These are phyloP conservation scores for Aureobasidium subglaciale DNA, from an alignment of 2,329 filamentous ascomycete genomes.

Conservation along the genomic window DNA sequence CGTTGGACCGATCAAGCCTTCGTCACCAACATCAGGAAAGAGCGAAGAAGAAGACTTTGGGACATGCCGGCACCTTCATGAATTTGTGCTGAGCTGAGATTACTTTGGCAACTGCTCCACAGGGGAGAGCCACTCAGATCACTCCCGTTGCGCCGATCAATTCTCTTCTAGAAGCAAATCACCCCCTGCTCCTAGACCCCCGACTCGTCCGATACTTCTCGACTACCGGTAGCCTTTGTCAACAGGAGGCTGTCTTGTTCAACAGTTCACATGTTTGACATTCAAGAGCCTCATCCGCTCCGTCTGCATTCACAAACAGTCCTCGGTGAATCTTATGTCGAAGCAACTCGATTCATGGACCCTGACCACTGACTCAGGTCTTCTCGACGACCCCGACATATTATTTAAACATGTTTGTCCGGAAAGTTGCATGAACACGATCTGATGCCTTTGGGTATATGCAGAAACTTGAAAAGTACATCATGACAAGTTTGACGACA, in stretches of 20 bases:
- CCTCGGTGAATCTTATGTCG: neutral
- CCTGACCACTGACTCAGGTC: neutral
- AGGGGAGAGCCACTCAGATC: neutral
- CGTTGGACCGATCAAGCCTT: neutral
- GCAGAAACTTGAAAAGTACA: neutral
- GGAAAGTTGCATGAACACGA: neutral
- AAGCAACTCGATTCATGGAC: neutral
- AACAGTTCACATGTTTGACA: neutral
- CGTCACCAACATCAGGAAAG: neutral
- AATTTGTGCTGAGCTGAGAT: slow-evolving; percentile 5
- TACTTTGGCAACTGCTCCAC: slow-evolving; percentile 8
- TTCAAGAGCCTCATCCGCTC: neutral
- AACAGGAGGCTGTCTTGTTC: slow-evolving; percentile 2
- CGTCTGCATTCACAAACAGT: too few species aligned
- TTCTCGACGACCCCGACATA: neutral
- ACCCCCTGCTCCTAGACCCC: neutral
- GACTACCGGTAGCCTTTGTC: too few species aligned
- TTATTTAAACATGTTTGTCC: neutral
- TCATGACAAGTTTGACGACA: too few species aligned
- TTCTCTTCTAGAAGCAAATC: neutral
- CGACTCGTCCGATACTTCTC: too few species aligned
- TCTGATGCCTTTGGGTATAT: neutral
- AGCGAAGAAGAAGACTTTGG: neutral
- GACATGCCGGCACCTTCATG: neutral
- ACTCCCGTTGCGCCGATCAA: neutral